Evolutionary conservation across 768 basidiomycete species (phyloP).

Genomic region (Trametes cinnabarina): DNA sequence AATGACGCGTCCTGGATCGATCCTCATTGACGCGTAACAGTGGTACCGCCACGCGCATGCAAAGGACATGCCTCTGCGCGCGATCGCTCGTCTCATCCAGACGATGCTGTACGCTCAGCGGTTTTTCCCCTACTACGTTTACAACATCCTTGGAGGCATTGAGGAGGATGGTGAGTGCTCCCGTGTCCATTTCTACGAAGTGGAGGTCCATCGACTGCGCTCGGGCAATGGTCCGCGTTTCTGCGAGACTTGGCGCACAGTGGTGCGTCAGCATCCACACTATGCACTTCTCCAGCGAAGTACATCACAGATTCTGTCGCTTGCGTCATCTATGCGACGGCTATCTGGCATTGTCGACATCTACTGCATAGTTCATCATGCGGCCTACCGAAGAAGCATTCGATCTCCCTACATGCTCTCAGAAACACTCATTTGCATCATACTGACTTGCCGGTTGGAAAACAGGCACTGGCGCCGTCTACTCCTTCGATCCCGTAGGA

Average conservation of each 20-base stretch:
- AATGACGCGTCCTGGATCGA: background rate
- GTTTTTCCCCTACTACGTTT: slow-evolving; percentile 98
- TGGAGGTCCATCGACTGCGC: background rate
- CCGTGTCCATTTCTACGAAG: background rate
- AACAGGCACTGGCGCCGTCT: slow-evolving; percentile 90
- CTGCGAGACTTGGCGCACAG: no score
- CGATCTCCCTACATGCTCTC: slow-evolving; percentile 4
- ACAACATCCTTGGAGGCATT: slow-evolving; percentile 93
- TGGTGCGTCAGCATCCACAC: no score
- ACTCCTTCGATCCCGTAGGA: slow-evolving; percentile 99
- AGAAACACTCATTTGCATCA: slow-evolving; percentile 9
- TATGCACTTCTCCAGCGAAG: no score
- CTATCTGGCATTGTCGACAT: no score
- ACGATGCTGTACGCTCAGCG: slow-evolving; percentile 96
- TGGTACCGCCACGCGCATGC: slow-evolving; percentile 98
- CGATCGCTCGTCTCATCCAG: slow-evolving; percentile 97
- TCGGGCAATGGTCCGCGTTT: background rate
- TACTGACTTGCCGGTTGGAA: slow-evolving; percentile 1
- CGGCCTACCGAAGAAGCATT: background rate
- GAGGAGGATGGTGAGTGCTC: slow-evolving; percentile 85
- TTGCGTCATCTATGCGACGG: no score
- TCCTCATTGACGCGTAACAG: slow-evolving; percentile 38
- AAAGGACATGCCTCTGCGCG: slow-evolving; percentile 94
- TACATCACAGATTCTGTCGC: no score
- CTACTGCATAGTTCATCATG: background rate